These are phyloP conservation scores for Ustanciosporium gigantosporum DNA, from an alignment of 1,284 basidiomycete genomes.

Conservation along the genomic window DNA sequence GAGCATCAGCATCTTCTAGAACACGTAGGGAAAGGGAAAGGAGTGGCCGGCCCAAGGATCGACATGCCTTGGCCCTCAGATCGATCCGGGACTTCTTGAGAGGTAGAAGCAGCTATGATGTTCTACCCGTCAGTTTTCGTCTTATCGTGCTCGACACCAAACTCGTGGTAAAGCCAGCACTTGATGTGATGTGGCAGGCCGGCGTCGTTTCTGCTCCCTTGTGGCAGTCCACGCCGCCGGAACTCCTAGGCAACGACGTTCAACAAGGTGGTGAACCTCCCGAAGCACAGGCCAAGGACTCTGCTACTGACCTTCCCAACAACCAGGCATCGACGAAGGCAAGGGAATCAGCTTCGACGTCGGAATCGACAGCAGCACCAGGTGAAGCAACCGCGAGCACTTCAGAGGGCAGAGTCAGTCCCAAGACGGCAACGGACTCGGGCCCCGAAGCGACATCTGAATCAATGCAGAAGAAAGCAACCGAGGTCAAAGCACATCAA, in stretches of 20 bases:
- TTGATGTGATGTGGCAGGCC: constrained; percentile 61
- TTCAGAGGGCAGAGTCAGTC: constrained; percentile 6
- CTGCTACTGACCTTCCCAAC: no score
- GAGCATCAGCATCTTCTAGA: constrained; percentile 1
- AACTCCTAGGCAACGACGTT: constrained; percentile 14
- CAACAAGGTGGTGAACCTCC: not conserved
- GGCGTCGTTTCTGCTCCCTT: constrained; percentile 93
- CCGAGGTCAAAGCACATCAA: constrained; percentile 13
- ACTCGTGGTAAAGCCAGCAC: constrained; percentile 56
- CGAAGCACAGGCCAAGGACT: not conserved
- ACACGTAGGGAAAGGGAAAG: constrained; percentile 24
- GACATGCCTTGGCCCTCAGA: constrained; percentile 67
- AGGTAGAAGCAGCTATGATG: constrained; percentile 85
- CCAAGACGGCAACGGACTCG: not conserved
- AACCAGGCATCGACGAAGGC: not conserved
- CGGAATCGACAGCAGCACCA: not conserved
- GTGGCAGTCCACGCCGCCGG: constrained; percentile 65
- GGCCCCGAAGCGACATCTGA: not conserved
- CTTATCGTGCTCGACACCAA: constrained; percentile 85
- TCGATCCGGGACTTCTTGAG: constrained; percentile 81
- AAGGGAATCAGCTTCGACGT: not conserved
- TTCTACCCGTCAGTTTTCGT: constrained; percentile 92
- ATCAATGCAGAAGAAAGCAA: not conserved
- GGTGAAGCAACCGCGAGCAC: not conserved
- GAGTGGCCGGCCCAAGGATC: constrained; percentile 34